phyloP scores from a whole-genome alignment of 169 alveolate species.

The Pseudocohnilembus persalinus region DNA sequence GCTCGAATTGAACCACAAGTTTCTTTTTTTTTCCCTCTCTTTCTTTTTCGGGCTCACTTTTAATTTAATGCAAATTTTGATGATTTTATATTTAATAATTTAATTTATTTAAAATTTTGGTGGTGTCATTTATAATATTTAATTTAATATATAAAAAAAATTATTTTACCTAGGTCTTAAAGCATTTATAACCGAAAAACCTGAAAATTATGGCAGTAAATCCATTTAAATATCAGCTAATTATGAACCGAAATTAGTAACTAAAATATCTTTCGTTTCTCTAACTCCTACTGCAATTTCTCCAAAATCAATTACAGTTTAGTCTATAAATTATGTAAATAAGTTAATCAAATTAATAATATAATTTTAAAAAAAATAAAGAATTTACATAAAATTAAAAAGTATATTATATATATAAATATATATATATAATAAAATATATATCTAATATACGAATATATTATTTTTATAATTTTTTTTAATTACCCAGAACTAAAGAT shows the following conservation, averaged over 20 bases:
- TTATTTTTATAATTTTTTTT: too few relatives aligned
- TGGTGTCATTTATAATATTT: too few relatives aligned
- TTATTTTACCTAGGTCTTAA: slow-evolving; percentile 34
- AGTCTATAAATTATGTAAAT: not conserved
- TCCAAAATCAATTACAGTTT: slow-evolving; percentile 69
- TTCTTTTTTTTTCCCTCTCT: slow-evolving; percentile 34
- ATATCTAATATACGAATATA: too few relatives aligned
- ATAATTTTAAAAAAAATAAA: too few relatives aligned
- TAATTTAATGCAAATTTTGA: too few relatives aligned
- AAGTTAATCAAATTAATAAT: too few relatives aligned
- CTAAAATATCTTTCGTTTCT: slow-evolving; percentile 57
- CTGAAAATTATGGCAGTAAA: slow-evolving; percentile 69
- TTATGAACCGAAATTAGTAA: slow-evolving; percentile 56
- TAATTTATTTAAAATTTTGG: too few relatives aligned
- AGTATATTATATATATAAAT: too few relatives aligned
- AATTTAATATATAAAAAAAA: too few relatives aligned
- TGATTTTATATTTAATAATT: too few relatives aligned
- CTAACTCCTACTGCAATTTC: slow-evolving; percentile 80
- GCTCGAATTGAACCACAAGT: slow-evolving; percentile 68
- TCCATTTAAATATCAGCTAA: slow-evolving; percentile 58
- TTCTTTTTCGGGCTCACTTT: slow-evolving; percentile 14
- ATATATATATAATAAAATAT: too few relatives aligned
- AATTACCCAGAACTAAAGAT: slow-evolving; percentile 56
- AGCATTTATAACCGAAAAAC: slow-evolving; percentile 75
- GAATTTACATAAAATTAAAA: too few relatives aligned